Evolutionary conservation across 148 eudicot species (phyloP).

Genomic region (Drosera capensis): DNA sequence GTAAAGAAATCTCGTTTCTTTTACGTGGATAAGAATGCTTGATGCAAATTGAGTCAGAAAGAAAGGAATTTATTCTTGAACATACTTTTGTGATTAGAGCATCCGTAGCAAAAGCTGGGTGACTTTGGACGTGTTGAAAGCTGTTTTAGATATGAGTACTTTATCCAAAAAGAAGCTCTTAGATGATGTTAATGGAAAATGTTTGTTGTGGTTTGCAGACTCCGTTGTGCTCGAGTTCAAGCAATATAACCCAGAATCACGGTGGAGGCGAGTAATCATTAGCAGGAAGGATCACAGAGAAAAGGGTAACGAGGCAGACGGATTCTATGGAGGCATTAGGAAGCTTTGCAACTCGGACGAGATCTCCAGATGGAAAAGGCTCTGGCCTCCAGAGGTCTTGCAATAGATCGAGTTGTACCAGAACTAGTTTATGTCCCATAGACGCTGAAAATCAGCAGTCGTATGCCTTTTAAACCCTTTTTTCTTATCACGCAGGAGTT

Average conservation of each 20-base stretch:
- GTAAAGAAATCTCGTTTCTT: too few species aligned
- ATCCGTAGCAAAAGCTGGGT: too few species aligned
- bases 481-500: too few species aligned
- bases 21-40: too few species aligned
- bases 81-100: too few species aligned
- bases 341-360: slow-evolving; percentile 37
- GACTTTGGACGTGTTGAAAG: too few species aligned
- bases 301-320: slow-evolving; percentile 82
- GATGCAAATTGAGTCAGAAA: too few species aligned
- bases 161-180: background rate
- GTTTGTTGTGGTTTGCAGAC: slow-evolving; percentile 19
- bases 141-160: background rate
- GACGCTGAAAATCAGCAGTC: background rate
- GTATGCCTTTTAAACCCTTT: slow-evolving; percentile 41
- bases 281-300: slow-evolving; percentile 67
- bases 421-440: background rate
- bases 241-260: slow-evolving; percentile 63
- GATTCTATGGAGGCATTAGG: slow-evolving; percentile 82
- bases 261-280: slow-evolving; percentile 55
- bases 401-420: slow-evolving; percentile 22
- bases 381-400: slow-evolving; percentile 71
- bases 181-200: background rate
- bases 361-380: slow-evolving; percentile 53
- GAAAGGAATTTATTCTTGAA: too few species aligned
- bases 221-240: slow-evolving; percentile 63